phyloP scores from a whole-genome alignment of 495 filamentous ascomycete genomes.

The Hypoxylon fuscum region DNA sequence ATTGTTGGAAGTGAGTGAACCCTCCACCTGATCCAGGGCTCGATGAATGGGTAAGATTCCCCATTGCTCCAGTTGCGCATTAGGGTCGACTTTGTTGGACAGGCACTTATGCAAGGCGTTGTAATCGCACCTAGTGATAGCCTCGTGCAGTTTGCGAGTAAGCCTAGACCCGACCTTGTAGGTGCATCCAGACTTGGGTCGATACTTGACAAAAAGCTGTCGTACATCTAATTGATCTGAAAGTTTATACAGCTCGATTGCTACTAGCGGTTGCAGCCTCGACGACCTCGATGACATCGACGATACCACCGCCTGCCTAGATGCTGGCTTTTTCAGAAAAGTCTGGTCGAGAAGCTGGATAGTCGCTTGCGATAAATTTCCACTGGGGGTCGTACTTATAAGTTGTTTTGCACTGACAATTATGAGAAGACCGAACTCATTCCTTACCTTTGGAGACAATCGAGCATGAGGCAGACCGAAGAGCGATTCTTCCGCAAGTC shows the following conservation, averaged over 20 bases:
- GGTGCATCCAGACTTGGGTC: constrained; percentile 5
- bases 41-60: constrained; percentile 24
- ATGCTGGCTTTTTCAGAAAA: neutral
- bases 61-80: constrained; percentile 14
- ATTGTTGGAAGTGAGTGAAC: constrained; percentile 25
- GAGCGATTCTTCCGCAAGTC: constrained; percentile 29
- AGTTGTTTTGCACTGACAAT: neutral
- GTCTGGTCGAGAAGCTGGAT: constrained; percentile 28
- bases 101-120: constrained; percentile 30
- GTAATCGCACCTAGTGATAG: constrained; percentile 19
- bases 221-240: constrained; percentile 19
- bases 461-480: constrained; percentile 28
- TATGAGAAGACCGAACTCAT: neutral
- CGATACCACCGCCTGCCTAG: neutral
- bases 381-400: constrained; percentile 6
- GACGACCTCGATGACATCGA: constrained; percentile 8
- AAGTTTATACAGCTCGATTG: constrained; percentile 19
- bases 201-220: constrained; percentile 28
- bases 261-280: constrained; percentile 25
- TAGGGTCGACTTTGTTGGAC: constrained; percentile 21
- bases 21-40: constrained; percentile 20
- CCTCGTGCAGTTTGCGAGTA: constrained; percentile 20
- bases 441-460: constrained; percentile 33
- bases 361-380: constrained; percentile 19
- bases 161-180: constrained; percentile 4